Percentiles rank a stretch among this genome's conserved stretches.
Conservation (phyloP, 352 stramenopile genomes). For the Phytophthora foliorum region DNA sequence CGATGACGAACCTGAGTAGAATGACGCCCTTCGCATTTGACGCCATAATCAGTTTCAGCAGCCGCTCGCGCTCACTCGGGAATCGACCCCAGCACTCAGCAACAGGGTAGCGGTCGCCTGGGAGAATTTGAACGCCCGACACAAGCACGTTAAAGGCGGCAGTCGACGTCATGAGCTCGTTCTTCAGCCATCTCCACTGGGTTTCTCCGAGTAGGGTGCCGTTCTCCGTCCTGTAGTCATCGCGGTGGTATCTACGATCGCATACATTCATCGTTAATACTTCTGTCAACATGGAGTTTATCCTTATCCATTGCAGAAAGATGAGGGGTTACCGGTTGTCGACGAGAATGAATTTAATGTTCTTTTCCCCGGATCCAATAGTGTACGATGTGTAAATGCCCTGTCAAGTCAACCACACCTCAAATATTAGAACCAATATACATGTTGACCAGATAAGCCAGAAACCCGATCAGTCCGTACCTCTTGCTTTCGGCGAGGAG, state of each 20-base stretch:
- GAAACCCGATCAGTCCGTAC: conserved; percentile 25
- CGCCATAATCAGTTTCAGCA: conserved; percentile 88
- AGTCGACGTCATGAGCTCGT: conserved; percentile 77
- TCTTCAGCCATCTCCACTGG: conserved; percentile 91
- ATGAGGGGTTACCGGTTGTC: conserved; percentile 66
- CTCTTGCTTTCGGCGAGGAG: conserved; percentile 79
- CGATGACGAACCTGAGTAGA: conserved; percentile 72
- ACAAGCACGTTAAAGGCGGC: conserved; percentile 95
- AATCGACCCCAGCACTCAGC: conserved; percentile 94
- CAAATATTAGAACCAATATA: neutral
- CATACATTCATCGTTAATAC: neutral
- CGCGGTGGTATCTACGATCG: conserved; percentile 77
- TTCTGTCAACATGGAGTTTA: neutral
- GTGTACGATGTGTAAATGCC: conserved; percentile 91
- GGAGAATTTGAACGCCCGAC: conserved; percentile 92
- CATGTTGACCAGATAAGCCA: neutral
- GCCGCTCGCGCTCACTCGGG: conserved; percentile 75
- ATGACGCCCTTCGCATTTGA: conserved; percentile 90
- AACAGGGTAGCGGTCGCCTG: conserved; percentile 79
- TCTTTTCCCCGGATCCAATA: conserved; percentile 66
- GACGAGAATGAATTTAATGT: conserved; percentile 89
- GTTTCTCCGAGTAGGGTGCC: conserved; percentile 79
- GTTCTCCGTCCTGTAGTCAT: conserved; percentile 67
- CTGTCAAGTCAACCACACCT: conserved; percentile 30
- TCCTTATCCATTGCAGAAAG: neutral